Percentiles rank a stretch among this genome's conserved stretches.
phyloP scores from a whole-genome alignment of 352 stramenopile species.

The Globisporangium mamillatum region DNA sequence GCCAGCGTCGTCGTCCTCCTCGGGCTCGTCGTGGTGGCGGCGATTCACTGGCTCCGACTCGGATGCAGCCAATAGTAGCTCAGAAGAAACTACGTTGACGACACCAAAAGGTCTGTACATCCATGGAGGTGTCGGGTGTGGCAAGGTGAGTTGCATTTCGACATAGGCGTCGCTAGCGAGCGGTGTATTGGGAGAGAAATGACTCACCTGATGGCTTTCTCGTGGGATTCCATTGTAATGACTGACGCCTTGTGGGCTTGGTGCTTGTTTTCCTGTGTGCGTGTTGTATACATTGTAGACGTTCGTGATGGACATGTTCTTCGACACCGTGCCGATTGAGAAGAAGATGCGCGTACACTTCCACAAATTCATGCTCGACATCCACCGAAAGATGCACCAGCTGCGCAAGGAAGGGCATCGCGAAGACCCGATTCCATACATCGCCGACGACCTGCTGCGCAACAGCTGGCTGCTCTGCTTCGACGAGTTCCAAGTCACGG shows the following conservation, averaged over 20 bases:
- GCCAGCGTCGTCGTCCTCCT: neutral
- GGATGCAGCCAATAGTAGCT: neutral
- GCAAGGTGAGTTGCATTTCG: slow-evolving; percentile 59
- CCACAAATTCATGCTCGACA: slow-evolving; percentile 97
- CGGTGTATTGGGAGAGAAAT: neutral
- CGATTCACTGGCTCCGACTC: slow-evolving; percentile 35
- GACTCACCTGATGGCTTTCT: neutral
- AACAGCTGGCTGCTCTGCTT: slow-evolving; percentile 94
- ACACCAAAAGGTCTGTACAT: slow-evolving; percentile 95
- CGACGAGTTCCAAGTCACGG: slow-evolving; percentile 98
- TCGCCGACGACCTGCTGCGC: slow-evolving; percentile 84
- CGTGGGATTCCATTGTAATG: neutral
- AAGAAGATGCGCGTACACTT: slow-evolving; percentile 94
- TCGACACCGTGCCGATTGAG: slow-evolving; percentile 66
- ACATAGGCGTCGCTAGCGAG: neutral
- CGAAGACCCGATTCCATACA: slow-evolving; percentile 76
- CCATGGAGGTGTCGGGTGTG: slow-evolving; percentile 94
- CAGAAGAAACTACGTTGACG: slow-evolving; percentile 8
- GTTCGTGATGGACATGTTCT: slow-evolving; percentile 98
- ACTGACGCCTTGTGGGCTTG: neutral
- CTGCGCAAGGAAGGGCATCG: slow-evolving; percentile 86
- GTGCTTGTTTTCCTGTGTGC: neutral
- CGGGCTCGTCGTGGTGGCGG: slow-evolving; percentile 52
- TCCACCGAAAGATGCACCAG: slow-evolving; percentile 94
- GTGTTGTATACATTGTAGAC: slow-evolving; percentile 48